Percentiles rank a stretch among this genome's conserved stretches.
phyloP scores from a whole-genome alignment of 2,329 filamentous ascomycete genomes.

The Alternaria ventricosa region DNA sequence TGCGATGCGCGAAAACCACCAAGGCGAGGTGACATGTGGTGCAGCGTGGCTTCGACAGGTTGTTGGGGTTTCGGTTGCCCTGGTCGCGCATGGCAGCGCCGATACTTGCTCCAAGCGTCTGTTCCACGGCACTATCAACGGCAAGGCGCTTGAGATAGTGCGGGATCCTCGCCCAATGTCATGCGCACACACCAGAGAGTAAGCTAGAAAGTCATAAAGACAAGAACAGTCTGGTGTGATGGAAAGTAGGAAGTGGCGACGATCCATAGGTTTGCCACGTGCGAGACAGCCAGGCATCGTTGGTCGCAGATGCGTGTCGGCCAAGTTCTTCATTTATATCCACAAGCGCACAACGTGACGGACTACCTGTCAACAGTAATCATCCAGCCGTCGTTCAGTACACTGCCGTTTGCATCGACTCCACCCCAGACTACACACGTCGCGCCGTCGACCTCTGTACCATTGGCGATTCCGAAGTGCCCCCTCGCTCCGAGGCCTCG shows the following conservation, averaged over 20 bases:
- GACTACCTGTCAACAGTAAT: slow-evolving; percentile 48
- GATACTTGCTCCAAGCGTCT: background rate
- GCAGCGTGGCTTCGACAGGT: background rate
- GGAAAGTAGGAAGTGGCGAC: background rate
- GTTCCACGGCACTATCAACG: background rate
- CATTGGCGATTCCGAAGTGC: slow-evolving; percentile 48
- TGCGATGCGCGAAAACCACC: background rate
- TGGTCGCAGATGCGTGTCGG: background rate
- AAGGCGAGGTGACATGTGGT: slow-evolving; percentile 2
- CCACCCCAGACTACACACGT: slow-evolving; percentile 63
- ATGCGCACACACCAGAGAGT: background rate
- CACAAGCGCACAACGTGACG: background rate
- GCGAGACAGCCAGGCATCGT: background rate
- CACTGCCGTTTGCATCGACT: slow-evolving; percentile 50
- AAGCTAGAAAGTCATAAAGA: background rate
- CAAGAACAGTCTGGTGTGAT: background rate
- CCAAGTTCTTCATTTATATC: background rate
- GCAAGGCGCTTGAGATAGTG: background rate
- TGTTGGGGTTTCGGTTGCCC: background rate
- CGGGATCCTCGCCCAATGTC: background rate
- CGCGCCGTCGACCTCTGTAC: slow-evolving; percentile 55
- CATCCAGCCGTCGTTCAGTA: slow-evolving; percentile 52
- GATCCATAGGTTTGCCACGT: background rate
- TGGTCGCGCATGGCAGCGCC: background rate
- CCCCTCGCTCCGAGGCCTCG: slow-evolving; percentile 51